These are phyloP conservation scores for Panaeolus papilionaceus DNA, from an alignment of 768 basidiomycete genomes.

Conservation along the genomic window DNA sequence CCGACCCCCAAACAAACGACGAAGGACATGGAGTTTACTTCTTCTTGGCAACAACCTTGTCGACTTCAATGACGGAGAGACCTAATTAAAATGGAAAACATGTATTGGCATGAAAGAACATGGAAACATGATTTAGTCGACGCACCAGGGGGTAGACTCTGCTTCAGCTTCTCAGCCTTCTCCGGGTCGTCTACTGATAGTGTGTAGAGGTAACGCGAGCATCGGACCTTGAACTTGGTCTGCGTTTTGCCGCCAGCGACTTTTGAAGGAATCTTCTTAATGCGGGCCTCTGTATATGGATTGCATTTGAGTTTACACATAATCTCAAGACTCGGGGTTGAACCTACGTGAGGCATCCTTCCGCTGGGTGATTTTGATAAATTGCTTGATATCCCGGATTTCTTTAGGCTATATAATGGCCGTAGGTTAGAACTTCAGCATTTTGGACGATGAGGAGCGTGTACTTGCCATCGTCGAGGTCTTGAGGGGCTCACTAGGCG, in stretches of 20 bases:
- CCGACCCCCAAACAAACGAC: constrained; percentile 27
- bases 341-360: constrained; percentile 95
- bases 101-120: neutral
- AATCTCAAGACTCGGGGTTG: neutral
- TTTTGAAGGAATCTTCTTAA: constrained; percentile 90
- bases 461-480: constrained; percentile 44
- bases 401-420: constrained; percentile 82
- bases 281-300: constrained; percentile 80
- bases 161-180: constrained; percentile 98
- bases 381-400: constrained; percentile 98
- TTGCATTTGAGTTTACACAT: constrained; percentile 3
- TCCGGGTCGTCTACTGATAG: constrained; percentile 93
- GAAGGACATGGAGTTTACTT: constrained; percentile 55
- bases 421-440: neutral
- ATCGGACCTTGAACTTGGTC: constrained; percentile 99
- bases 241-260: constrained; percentile 72
- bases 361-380: constrained; percentile 95
- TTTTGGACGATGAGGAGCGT: constrained; percentile 18
- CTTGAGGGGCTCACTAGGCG: constrained; percentile 35
- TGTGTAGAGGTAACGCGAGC: constrained; percentile 97
- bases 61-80: constrained; percentile 74
- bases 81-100: constrained; percentile 45
- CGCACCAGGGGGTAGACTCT: constrained; percentile 93
- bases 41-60: constrained; percentile 66
- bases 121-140: constrained; percentile 19